Evolutionary conservation across 805 yeast genomes (phyloP), one percentile per base, ranked within the genome.

Genomic region (Cephaloascus albidus): DNA sequence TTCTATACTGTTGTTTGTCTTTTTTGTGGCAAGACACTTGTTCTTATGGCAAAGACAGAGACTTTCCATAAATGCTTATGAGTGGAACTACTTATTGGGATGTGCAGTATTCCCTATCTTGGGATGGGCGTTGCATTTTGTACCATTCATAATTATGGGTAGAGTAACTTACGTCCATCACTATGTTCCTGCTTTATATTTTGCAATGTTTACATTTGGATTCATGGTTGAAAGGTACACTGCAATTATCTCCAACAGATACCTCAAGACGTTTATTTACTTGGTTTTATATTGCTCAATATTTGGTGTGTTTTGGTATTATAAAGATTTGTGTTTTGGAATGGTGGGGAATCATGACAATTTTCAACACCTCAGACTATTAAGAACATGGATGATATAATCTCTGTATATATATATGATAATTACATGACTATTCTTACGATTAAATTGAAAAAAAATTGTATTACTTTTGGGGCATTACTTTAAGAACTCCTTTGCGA

Each of bases 111-210:
- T 85, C 50, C 96, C 97, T 19, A 82, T 89, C 65, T 54, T 85
- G 33, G 95, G 96, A 10, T 90, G 97, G 97, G 70, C 78, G 34
- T 68, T 87, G 52, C 97, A 90, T 61, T 90, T 70, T 61, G 55
- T 85, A 52, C 97, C 98, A 27, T 90, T 90, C 62, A 76, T 83
- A 26, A 62, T 87, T 43, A 90, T 90, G 98, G 88, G 94, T 10
- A 84, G 98, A 68, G 97, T 93, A 41, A 88, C 95, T 2, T 90
- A 93, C 58, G 93, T 90, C 27, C 98, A 90, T 63, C 98, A 90
- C 60, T 90, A 90, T 61, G 76, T 88, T 48, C 98, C 98, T 12
- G 96, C 97, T 1, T 72, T 89, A 46, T 90, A 85, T 63, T 90
- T 90, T 66, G 97, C 97, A 38, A 81, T 88, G 68, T 65, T 89